These are phyloP conservation scores for Phaeosphaeriaceae sp. DNA, from an alignment of 2,329 filamentous ascomycete species.

Conservation along the genomic window DNA sequence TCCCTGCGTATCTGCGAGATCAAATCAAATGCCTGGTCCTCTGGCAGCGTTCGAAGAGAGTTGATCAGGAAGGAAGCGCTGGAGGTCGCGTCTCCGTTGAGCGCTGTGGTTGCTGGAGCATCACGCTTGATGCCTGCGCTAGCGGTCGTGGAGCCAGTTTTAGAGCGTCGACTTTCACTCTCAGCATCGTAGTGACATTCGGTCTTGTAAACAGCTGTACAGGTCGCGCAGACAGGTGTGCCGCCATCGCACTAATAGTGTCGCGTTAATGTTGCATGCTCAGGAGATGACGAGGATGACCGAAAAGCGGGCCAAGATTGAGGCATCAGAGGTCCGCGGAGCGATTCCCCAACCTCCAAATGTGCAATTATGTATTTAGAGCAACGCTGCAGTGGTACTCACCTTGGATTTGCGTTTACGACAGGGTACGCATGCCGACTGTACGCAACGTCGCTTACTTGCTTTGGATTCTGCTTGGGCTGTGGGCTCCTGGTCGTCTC, in stretches of 20 bases:
- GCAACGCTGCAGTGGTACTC: conserved; percentile 14
- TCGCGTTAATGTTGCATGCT: conserved; percentile 19
- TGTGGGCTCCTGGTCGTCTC: conserved; percentile 27
- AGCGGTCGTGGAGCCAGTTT: conserved; percentile 32
- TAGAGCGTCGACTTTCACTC: conserved; percentile 55
- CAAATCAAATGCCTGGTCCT: conserved; percentile 52
- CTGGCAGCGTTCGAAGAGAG: conserved; percentile 53
- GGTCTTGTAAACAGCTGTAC: conserved; percentile 58
- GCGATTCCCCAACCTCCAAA: conserved; percentile 10
- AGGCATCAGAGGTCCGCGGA: conserved; percentile 27
- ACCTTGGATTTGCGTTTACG: conserved; percentile 60
- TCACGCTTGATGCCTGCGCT: conserved; percentile 40
- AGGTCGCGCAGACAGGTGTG: conserved; percentile 58
- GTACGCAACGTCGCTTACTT: conserved; percentile 45
- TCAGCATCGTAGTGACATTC: conserved; percentile 59
- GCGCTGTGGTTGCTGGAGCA: conserved; percentile 20
- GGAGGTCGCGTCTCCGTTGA: conserved; percentile 16
- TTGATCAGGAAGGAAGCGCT: conserved; percentile 51
- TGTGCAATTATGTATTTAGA: neutral
- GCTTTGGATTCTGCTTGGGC: conserved; percentile 33
- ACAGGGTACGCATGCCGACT: conserved; percentile 57
- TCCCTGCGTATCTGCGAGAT: conserved; percentile 53
- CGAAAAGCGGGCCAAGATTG: neutral
- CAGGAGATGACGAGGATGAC: conserved; percentile 1
- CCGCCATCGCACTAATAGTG: conserved; percentile 57